Conservation (phyloP, 768 basidiomycete genomes). For the Phanerochaete sordida region DNA sequence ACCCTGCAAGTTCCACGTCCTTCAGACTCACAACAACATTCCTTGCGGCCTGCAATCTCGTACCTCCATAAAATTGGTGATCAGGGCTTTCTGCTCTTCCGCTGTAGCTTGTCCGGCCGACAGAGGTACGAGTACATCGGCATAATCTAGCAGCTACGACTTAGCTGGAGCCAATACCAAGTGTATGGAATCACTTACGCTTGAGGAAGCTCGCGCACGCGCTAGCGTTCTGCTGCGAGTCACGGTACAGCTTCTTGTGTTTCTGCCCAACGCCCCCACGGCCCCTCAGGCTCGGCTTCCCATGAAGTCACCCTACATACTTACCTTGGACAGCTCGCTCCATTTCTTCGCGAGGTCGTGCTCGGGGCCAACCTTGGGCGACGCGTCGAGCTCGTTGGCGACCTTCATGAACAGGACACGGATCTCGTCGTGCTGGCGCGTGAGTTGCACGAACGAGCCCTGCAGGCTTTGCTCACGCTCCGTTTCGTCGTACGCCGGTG, state of each 20-base stretch:
- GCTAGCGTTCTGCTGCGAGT: conserved; percentile 25
- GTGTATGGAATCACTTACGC: no score
- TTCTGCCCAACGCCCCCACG: no score
- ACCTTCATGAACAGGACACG: conserved; percentile 24
- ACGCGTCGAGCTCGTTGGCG: conserved; percentile 21
- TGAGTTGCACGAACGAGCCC: conserved; percentile 21
- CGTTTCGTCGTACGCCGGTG: conserved; percentile 11
- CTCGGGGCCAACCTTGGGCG: conserved; percentile 21
- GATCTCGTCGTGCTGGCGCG: conserved; percentile 24
- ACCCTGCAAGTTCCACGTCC: conserved; percentile 10
- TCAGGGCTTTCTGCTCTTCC: conserved; percentile 23
- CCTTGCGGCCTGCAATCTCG: not conserved
- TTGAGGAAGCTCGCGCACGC: conserved; percentile 24
- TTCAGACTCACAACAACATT: no score
- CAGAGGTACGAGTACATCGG: conserved; percentile 21
- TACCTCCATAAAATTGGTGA: conserved; percentile 26
- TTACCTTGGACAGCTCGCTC: conserved; percentile 21
- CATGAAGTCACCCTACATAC: no score
- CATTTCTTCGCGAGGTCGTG: conserved; percentile 20
- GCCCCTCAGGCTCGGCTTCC: no score
- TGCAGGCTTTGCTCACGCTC: conserved; percentile 14
- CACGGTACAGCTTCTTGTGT: conserved; percentile 21
- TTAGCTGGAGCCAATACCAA: no score
- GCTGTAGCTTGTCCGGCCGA: conserved; percentile 15
- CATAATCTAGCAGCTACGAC: conserved; percentile 21